Percentiles rank a stretch among this genome's conserved stretches.
phyloP scores from a whole-genome alignment of 331 rosid genomes.

The Telfairia occidentalis region DNA sequence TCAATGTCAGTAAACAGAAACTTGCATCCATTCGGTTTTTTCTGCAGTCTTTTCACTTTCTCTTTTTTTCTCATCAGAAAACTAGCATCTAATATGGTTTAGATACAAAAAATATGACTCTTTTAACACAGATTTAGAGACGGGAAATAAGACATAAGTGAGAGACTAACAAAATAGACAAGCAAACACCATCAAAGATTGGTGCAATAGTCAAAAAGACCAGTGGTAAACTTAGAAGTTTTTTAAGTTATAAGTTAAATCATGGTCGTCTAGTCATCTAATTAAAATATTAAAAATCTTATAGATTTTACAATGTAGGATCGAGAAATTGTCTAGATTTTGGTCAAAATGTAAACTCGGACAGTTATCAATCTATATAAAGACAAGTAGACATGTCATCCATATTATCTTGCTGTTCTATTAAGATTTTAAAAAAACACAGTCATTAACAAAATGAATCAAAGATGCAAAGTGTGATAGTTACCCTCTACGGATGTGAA shows the following conservation, averaged over 20 bases:
- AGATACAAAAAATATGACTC: neutral
- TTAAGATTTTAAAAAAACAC: slow-evolving; percentile 23
- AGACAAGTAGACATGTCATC: neutral
- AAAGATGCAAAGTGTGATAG: slow-evolving; percentile 16
- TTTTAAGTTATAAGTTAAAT: neutral
- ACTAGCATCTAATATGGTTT: neutral
- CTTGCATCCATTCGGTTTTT: neutral
- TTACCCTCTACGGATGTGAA: slow-evolving; percentile 30
- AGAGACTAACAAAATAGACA: neutral
- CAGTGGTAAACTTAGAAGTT: neutral
- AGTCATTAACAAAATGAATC: slow-evolving; percentile 18
- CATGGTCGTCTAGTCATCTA: neutral
- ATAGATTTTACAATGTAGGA: neutral
- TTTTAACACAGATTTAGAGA: neutral
- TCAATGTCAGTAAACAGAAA: neutral
- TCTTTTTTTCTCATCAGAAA: neutral
- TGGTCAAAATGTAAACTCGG: neutral
- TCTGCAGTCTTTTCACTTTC: neutral
- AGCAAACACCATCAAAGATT: neutral
- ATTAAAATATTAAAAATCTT: neutral
- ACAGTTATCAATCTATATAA: neutral
- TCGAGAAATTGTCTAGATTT: neutral
- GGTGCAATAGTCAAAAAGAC: neutral
- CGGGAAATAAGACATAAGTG: neutral
- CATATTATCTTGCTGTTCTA: slow-evolving; percentile 20